Base-by-base conservation (phyloP, 352 stramenopile genomes). In the Pythium phragmiticola region DNA sequence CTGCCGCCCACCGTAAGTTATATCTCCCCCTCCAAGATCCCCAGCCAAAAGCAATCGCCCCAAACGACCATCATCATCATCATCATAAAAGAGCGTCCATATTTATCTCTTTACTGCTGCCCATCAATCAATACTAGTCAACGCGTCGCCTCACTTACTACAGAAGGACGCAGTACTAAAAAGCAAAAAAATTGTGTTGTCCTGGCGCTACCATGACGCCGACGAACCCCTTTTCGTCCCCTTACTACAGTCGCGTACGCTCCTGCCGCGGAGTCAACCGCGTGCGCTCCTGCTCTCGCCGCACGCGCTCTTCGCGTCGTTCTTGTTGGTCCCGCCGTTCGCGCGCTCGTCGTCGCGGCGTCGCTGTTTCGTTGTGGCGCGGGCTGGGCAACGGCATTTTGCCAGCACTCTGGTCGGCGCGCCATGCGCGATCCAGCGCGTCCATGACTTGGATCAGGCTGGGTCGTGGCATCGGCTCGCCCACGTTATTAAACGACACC, bases 381-480 rank as follows among this genome's bases (percentile, higher is more conserved):
- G 54, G 54, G 28, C 54, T 60, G 6, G 21, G 42, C 16, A 12
- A 5, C 0, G 21, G n/a, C 33, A 48, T 14, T 54, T 55, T 60
- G 19, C n/a, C 28, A 13, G 43, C 51, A 41, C 36, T 55, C 21
- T 66, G 60, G 39, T 66, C 60, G n/a, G 49, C 23, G 14, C 60
- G 49, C 60, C 60, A 66, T 26, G 52, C 60, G 23, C 36, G 39
- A 9, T 55, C 60, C 0, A 66, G 50, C 34, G 50, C 60, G 28
- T 66, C 51, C 60, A 66, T 66, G 39, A 66, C 60, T 21, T 66
- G 34, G 13, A 51, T 55, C 8, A 66, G 30, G 13, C 54, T 66
- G 41, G 60, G 60, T 3, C 60, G 60, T 14, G 49, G 60, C 60
- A 66, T 66, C 41, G 50, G 60, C 33, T 66, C 60, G 34, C 60